These are phyloP conservation scores for Trichosanthes truncata DNA, from an alignment of 306 rosid genomes.

Conservation along the genomic window DNA sequence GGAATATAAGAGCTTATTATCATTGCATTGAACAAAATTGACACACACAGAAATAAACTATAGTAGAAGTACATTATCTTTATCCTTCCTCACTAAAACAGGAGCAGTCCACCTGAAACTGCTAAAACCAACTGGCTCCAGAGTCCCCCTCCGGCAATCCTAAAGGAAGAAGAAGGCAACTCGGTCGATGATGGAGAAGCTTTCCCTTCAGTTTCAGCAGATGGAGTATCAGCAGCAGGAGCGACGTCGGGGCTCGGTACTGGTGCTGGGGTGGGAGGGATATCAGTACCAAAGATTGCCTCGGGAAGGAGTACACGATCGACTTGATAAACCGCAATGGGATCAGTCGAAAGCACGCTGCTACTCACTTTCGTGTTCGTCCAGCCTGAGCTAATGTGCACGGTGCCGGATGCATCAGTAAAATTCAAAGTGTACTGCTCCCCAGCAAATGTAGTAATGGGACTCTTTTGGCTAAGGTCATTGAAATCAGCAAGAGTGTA, in stretches of 20 bases:
- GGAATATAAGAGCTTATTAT: background rate
- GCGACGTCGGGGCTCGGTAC: slow-evolving; percentile 62
- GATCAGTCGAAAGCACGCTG: slow-evolving; percentile 75
- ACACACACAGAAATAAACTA: background rate
- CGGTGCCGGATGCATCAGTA: slow-evolving; percentile 62
- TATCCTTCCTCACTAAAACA: slow-evolving; percentile 36
- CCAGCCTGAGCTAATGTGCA: slow-evolving; percentile 67
- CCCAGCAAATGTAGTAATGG: slow-evolving; percentile 70
- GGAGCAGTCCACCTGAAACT: slow-evolving; percentile 33
- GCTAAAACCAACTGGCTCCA: slow-evolving; percentile 48
- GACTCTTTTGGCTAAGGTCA: slow-evolving; percentile 44
- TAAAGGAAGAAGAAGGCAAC: slow-evolving; percentile 49
- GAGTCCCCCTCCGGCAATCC: slow-evolving; percentile 38
- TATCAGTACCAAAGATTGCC: slow-evolving; percentile 77
- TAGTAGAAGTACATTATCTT: background rate
- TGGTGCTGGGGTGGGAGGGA: slow-evolving; percentile 78
- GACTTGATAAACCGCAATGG: slow-evolving; percentile 73
- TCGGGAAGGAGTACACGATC: slow-evolving; percentile 74
- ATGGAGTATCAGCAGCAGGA: slow-evolving; percentile 74
- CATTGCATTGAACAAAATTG: slow-evolving; percentile 5
- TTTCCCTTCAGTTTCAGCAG: slow-evolving; percentile 18
- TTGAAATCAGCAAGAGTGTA: slow-evolving; percentile 69
- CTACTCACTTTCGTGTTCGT: slow-evolving; percentile 65
- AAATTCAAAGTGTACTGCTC: slow-evolving; percentile 64
- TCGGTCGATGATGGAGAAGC: slow-evolving; percentile 40